Evolutionary conservation across 345 rosid species (phyloP).

Genomic region (Orychophragmus violaceus): DNA sequence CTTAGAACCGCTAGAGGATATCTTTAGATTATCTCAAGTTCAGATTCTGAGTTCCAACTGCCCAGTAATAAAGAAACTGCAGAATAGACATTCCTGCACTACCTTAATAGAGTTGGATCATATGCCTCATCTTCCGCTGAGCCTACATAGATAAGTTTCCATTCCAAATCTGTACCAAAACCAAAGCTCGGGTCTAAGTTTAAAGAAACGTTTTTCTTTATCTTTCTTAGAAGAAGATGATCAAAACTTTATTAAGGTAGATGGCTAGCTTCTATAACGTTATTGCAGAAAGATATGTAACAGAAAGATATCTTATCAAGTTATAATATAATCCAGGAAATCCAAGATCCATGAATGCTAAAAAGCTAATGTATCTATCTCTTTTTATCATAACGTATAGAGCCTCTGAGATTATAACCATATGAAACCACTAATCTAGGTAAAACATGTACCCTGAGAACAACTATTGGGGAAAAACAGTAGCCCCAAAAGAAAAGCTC

Average conservation of each 20-base stretch:
- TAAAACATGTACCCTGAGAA: background rate
- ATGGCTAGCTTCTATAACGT: background rate
- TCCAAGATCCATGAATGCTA: background rate
- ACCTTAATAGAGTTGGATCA: slow-evolving; percentile 72
- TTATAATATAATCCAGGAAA: background rate
- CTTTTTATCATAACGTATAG: background rate
- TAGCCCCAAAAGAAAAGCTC: background rate
- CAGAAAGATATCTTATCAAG: background rate
- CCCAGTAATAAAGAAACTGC: no score
- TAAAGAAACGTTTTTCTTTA: background rate
- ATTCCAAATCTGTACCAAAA: slow-evolving; percentile 64
- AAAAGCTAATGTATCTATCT: background rate
- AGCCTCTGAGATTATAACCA: background rate
- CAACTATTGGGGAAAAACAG: background rate
- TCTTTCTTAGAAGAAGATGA: background rate
- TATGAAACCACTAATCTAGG: background rate
- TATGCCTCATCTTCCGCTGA: slow-evolving; percentile 94
- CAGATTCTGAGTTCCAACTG: no score
- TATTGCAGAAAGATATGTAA: background rate
- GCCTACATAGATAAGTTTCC: slow-evolving; percentile 93
- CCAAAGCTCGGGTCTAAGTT: background rate
- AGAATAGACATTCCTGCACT: no score
- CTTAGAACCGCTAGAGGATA: no score
- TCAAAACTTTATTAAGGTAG: background rate
- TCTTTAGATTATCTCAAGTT: no score